phyloP scores from a whole-genome alignment of 1,284 basidiomycete genomes.

The Mycosarcoma mackinlayi region DNA sequence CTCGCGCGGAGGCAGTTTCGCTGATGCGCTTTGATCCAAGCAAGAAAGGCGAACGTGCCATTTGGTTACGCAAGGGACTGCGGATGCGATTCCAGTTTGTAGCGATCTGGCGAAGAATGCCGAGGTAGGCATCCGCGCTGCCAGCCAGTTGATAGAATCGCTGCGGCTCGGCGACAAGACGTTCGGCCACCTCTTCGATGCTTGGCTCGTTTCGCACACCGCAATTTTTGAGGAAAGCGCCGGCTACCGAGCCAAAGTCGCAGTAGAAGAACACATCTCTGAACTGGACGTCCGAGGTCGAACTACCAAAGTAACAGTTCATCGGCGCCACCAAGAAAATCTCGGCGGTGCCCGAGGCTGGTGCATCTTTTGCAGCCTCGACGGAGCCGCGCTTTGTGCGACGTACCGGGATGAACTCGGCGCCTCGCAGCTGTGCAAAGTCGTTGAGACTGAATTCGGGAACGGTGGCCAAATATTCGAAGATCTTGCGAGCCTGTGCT shows the following conservation, averaged over 20 bases:
- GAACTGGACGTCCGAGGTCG: constrained; percentile 50
- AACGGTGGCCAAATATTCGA: constrained; percentile 78
- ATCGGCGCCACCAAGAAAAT: constrained; percentile 51
- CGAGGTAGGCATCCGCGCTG: constrained; percentile 76
- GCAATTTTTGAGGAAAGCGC: constrained; percentile 82
- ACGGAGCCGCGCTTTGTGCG: constrained; percentile 13
- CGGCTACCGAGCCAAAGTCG: constrained; percentile 85
- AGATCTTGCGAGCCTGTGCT: constrained; percentile 76
- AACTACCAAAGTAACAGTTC: constrained; percentile 74
- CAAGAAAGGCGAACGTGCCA: constrained; percentile 79
- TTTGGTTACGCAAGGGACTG: constrained; percentile 73
- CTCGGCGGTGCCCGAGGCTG: constrained; percentile 8
- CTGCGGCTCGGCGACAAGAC: constrained; percentile 71
- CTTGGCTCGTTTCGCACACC: constrained; percentile 90
- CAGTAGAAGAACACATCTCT: constrained; percentile 77
- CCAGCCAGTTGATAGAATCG: constrained; percentile 78
- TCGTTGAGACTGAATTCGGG: constrained; percentile 52
- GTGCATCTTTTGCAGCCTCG: constrained; percentile 5
- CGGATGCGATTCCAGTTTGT: constrained; percentile 78
- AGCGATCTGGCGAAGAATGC: constrained; percentile 85
- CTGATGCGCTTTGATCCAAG: constrained; percentile 76
- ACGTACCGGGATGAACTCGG: constrained; percentile 59
- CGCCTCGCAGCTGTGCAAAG: constrained; percentile 36
- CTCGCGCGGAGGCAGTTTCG: constrained; percentile 13
- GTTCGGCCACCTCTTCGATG: constrained; percentile 76